Evolutionary conservation across 371 early-diverging fungal species (phyloP), one percentile per base, ranked within the genome.

Genomic region (Mortierella sp.): DNA sequence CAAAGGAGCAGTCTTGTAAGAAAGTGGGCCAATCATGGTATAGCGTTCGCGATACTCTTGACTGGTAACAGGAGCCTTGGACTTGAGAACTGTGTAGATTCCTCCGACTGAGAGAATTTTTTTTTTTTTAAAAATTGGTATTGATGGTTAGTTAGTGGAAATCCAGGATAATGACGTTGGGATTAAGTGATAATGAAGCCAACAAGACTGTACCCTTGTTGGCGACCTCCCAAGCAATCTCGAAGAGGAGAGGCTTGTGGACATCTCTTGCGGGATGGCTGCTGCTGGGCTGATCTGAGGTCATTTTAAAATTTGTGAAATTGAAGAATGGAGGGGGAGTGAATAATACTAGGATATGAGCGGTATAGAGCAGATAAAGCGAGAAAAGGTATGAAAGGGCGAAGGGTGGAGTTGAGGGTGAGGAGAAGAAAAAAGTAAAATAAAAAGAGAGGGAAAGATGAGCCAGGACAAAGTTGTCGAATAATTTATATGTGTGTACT

Each of bases 221-320:
- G 68, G 97, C 98, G 17, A 97, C 97, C 86, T 98, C 98, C 97
- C 97, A 97, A n/a, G 98, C 96, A 69, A 93, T 89, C 85, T 98
- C 98, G 72, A 98, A 98, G 60, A 98, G 89, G 26, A 95, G 79
- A 23, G 94, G 92, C 53, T 89, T 89, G 68, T 79, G 78, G 35
- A 89, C 86, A 57, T 86, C 75, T 42, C 81, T 62, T 47, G 3
- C n/a, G 22, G n/a, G 17, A 4, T 47, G 47, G 47, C 5, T n/a
- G 3, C 56, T 59, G 1, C 57, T 55, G 29, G 29, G 12, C 17
- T 53, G 28, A 28, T 53, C 28, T 53, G 28, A 17, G 17, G 59
- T 49, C 81, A 80, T 80, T 12, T 40, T 74, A 40, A 28, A 6
- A 26, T 26, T 37, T 23, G 45, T 8, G 32, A 29, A 34, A 49